phyloP scores from a whole-genome alignment of 345 rosid genomes.

The Hirschfeldia incana region DNA sequence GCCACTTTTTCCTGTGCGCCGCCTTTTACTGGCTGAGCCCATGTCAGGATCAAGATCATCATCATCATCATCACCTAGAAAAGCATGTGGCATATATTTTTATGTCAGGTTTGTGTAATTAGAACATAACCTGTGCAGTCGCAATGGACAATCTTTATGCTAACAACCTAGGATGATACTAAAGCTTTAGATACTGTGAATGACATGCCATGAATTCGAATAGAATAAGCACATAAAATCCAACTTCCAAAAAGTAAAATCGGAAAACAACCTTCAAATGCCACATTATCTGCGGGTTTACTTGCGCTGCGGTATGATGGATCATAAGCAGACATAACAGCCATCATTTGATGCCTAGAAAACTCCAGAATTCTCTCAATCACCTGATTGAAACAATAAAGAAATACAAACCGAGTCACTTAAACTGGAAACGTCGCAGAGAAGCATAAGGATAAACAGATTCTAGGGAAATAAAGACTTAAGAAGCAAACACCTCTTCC shows the following conservation, averaged over 20 bases:
- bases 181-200: background rate
- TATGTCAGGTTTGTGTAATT: conserved; percentile 7
- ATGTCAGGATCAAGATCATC: conserved; percentile 68
- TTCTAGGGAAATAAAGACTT: conserved; percentile 8
- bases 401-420: background rate
- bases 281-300: conserved; percentile 71
- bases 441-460: conserved; percentile 9
- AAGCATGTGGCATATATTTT: conserved; percentile 21
- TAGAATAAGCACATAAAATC: conserved; percentile 16
- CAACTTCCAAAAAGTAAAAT: conserved; percentile 27
- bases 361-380: conserved; percentile 97
- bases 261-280: conserved; percentile 65
- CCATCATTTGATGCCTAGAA: conserved; percentile 83
- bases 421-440: conserved; percentile 9
- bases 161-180: conserved; percentile 12
- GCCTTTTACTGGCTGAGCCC: conserved; percentile 80
- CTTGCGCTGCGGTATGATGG: conserved; percentile 82
- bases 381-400: conserved; percentile 50
- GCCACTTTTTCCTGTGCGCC: conserved; percentile 60
- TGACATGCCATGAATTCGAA: conserved; percentile 3
- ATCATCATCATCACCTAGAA: conserved; percentile 82
- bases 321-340: conserved; percentile 89
- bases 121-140: conserved; percentile 13
- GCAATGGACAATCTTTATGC: conserved; percentile 14
- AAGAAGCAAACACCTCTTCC: conserved; percentile 72